Percentiles rank a stretch among this genome's conserved stretches.
Evolutionary conservation across 305 asterid genomes (phyloP).

Genomic region (Fraxinus xanthoxyloides): DNA sequence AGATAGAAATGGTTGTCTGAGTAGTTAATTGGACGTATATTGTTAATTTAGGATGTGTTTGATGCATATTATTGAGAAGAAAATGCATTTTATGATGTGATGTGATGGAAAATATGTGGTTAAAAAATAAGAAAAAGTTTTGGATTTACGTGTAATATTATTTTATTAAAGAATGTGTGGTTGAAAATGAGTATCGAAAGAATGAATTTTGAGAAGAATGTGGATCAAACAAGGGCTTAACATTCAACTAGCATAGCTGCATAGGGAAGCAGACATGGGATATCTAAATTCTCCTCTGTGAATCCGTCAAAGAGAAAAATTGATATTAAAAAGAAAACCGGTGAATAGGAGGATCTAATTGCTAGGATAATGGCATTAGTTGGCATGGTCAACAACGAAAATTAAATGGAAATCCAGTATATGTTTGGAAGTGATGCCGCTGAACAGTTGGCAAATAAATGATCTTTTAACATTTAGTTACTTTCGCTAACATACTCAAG

Average conservation of each 20-base stretch:
- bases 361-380: background rate
- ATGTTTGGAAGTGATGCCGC: background rate
- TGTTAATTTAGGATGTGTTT: background rate
- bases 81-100: too few relatives aligned
- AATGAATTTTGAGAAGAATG: too few relatives aligned
- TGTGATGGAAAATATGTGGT: too few relatives aligned
- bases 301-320: background rate
- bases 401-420: background rate
- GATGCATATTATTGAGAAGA: too few relatives aligned
- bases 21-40: background rate
- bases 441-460: background rate
- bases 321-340: background rate
- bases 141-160: too few relatives aligned
- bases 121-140: too few relatives aligned
- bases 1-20: background rate
- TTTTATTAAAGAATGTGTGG: too few relatives aligned
- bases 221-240: background rate
- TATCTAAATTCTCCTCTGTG: background rate
- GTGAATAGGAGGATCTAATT: background rate
- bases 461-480: background rate
- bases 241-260: background rate
- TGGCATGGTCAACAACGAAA: background rate
- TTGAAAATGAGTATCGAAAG: too few relatives aligned
- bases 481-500: background rate
- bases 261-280: background rate